These are phyloP conservation scores for Leccinum barrowsii DNA, from an alignment of 768 basidiomycete genomes.

Conservation along the genomic window DNA sequence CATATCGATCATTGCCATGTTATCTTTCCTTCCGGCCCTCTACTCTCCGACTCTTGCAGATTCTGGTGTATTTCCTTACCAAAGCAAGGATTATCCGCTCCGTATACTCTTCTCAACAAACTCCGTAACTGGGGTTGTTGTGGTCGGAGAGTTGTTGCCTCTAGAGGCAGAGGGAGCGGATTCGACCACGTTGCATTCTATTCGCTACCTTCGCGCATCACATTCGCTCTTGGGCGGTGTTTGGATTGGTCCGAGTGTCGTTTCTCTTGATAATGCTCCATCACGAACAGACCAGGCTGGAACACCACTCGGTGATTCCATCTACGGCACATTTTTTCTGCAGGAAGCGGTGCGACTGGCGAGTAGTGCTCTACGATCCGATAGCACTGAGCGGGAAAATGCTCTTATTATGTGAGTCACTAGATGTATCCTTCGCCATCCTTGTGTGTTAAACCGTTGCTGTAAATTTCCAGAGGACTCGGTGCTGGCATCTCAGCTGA, in stretches of 20 bases:
- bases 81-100: conserved; percentile 51
- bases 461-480: conserved; percentile 60
- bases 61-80: conserved; percentile 48
- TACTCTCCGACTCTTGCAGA: conserved; percentile 56
- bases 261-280: conserved; percentile 39
- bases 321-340: conserved; percentile 80
- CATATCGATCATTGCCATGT: conserved; percentile 26
- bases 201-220: conserved; percentile 59
- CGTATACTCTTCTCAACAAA: conserved; percentile 63
- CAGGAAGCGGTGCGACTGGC: conserved; percentile 83
- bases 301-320: conserved; percentile 64
- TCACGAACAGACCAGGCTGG: conserved; percentile 51
- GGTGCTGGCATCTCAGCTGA: conserved; percentile 82
- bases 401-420: conserved; percentile 68
- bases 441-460: conserved; percentile 1
- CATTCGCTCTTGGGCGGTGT: conserved; percentile 71
- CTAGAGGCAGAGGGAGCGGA: conserved; percentile 30
- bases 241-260: conserved; percentile 63
- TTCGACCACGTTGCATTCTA: conserved; percentile 40
- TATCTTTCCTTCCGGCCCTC: conserved; percentile 40
- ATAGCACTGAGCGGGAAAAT: conserved; percentile 40
- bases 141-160: conserved; percentile 70
- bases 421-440: conserved; percentile 2
- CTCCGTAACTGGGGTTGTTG: conserved; percentile 76
- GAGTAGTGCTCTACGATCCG: conserved; percentile 43